Evolutionary conservation across 176 grass and related monocot genomes (phyloP), one percentile per base, ranked within the genome.

Genomic region (Hordeum marinum): DNA sequence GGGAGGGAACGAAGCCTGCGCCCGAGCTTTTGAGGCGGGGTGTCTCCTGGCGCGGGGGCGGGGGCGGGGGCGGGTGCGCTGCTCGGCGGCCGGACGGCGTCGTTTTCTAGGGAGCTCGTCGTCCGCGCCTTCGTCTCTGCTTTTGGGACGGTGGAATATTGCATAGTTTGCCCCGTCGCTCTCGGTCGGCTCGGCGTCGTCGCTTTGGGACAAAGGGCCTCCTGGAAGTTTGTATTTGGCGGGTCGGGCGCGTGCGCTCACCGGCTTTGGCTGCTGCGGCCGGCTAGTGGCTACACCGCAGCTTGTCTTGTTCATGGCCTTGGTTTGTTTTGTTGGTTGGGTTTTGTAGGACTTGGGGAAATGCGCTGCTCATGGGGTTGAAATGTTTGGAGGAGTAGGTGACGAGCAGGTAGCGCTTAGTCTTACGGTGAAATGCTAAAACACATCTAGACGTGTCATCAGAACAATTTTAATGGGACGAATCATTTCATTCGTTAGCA

Each of bases 21-120:
- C 40, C 75, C 35, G 84, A 90, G 80, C 46, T 84, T 84, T 91
- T 91, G 69, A 87, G 85, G 85, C 25, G 71, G 42, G 29, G 41
- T 74, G 70, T 75, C 60, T n/a, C 57, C 85, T 40, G 80, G 29
- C 59, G 42, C 72, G 88, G 78, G 70, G 25, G 12, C 25, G 50
- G 62, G 20, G 46, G 72, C 9, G 32, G 5, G 55, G 86, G 69
- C 18, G 52, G 13, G 29, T 61, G 54, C 57, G 55, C 13, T 36
- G 63, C 54, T 74, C 82, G 82, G 78, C 71, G 76, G 69, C 40
- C 82, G 84, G 85, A 7, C 59, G 89, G 57, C 85, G 80, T 87
- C 89, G 85, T 80, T 87, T 76, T 84, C 85, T 59, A 61, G 50
- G 78, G 77, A 69, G 80, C 57, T 79, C 37, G 35, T 79, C 37